Base-by-base conservation (phyloP, 352 stramenopile genomes). In the Aphanomyces cochlioides region DNA sequence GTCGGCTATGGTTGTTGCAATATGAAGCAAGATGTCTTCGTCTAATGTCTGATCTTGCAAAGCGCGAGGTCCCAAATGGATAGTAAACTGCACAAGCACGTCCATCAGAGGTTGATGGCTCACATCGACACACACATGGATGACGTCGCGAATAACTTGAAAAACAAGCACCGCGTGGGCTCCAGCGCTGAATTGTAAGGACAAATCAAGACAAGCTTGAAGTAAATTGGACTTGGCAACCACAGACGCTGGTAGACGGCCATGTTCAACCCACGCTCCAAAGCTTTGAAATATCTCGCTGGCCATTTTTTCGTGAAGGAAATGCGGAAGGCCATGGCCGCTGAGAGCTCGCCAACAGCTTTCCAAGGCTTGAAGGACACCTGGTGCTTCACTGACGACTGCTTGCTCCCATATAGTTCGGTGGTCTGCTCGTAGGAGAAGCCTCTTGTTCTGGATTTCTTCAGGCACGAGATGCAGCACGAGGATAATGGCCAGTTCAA, bases 391-490 rank as follows among this genome's bases (percentile, higher is more conserved):
- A 45, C 41, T 19, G 21, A 57, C 21, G 28, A 67, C 40, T 4
- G 41, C 28, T 8, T n/a, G 13, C 17, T 56, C 59, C 59, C 59
- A 67, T 5, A 3, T 13, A 19, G 17, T 17, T 7, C 59, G 59
- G 43, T 67, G 59, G 40, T 67, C 59, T 3, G 19, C 48, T 10
- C 59, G 40, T 10, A 67, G 59, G 41, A 67, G 28, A 28, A 67
- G 40, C 4, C 59, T n/a, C 21, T 67, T 67, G 59, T 67, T 67
- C 3, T 67, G 59, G 59, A 67, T 56, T 50, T 67, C 59, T 38
- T 67, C 59, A 8, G 59, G 59, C n/a, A 67, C 39, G 10, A 67
- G 41, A n/a, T 67, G 59, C 17, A 67, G 41, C 7, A 67, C 39
- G 17, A 50, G 41, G 41, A 67, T 67, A 10, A 67, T 45, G 19